Percentiles rank a stretch among this genome's conserved stretches.
These are phyloP conservation scores for Xylariales sp. DNA, from an alignment of 2,329 filamentous ascomycete genomes.

Conservation along the genomic window DNA sequence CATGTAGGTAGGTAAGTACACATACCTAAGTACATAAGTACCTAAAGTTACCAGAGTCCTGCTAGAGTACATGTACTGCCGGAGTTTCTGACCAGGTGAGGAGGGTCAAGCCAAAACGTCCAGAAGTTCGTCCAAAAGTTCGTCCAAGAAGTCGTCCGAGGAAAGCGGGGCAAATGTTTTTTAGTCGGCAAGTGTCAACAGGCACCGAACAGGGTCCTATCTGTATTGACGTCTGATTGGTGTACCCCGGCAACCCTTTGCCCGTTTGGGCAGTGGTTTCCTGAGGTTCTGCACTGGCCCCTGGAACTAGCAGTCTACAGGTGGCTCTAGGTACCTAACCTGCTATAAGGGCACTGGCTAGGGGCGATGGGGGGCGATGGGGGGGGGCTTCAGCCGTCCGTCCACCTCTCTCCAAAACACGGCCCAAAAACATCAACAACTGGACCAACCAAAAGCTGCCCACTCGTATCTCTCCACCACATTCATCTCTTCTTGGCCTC, in stretches of 20 bases:
- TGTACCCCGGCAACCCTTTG: constrained; percentile 14
- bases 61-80: no score
- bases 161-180: constrained; percentile 33
- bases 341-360: no score
- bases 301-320: constrained; percentile 2
- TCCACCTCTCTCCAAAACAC: constrained; percentile 17
- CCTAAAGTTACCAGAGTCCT: no score
- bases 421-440: neutral
- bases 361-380: constrained; percentile 17
- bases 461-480: constrained; percentile 36
- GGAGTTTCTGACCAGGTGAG: no score
- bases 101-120: no score
- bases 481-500: constrained; percentile 40
- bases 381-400: neutral
- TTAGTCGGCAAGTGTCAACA: constrained; percentile 37
- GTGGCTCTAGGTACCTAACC: neutral
- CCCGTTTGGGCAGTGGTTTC: constrained; percentile 33
- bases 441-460: constrained; percentile 34
- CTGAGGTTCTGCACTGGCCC: constrained; percentile 29
- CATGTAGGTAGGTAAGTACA: no score
- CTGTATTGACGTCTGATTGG: constrained; percentile 31
- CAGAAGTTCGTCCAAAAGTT: no score
- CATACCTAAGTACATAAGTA: no score
- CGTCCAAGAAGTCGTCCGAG: constrained; percentile 8
- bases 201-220: constrained; percentile 22